Conservation (phyloP, 192 early-diverging fungal species). For the Rhizophagus clarus region DNA sequence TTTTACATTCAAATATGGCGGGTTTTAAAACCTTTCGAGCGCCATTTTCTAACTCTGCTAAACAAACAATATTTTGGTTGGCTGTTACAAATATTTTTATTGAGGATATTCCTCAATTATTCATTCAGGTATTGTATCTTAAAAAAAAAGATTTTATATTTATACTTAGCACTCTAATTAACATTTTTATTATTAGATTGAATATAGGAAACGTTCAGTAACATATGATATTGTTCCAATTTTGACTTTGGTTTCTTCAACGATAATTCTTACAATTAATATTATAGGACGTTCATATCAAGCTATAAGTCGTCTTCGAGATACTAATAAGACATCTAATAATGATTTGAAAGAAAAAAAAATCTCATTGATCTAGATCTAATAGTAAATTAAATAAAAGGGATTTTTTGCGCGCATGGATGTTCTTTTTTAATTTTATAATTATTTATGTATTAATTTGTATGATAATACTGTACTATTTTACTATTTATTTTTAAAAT, state of each 20-base stretch:
- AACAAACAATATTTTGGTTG: background rate
- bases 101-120: constrained; percentile 28
- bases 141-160: background rate
- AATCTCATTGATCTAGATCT: no score
- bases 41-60: background rate
- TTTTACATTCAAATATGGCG: background rate
- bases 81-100: constrained; percentile 1
- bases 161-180: no score
- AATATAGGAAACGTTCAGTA: background rate
- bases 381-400: no score
- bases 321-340: no score
- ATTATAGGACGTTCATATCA: background rate
- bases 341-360: no score
- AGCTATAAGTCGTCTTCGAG: background rate
- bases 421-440: no score
- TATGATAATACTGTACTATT: no score
- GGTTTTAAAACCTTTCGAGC: constrained; percentile 17
- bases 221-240: constrained; percentile 27
- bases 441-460: no score
- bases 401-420: no score
- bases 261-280: background rate
- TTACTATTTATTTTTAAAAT: no score
- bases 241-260: background rate
- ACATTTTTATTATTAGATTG: background rate
- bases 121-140: constrained; percentile 18